A percentile compares a stretch with the other conserved stretches of the same genome.
These are phyloP conservation scores for Mortierella alpina DNA, from an alignment of 192 early-diverging fungal species.

Conservation along the genomic window DNA sequence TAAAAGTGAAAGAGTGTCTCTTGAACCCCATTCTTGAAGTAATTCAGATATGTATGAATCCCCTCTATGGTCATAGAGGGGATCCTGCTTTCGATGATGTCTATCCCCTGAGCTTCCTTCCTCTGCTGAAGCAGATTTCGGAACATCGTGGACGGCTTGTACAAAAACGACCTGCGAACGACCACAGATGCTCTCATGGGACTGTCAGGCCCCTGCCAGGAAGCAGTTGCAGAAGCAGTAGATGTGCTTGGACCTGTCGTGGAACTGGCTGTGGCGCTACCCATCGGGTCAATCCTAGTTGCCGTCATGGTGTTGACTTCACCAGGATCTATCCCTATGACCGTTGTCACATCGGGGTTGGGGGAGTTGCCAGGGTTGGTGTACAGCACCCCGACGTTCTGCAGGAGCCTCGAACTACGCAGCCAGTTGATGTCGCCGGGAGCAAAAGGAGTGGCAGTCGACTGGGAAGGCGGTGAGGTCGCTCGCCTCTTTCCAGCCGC, in stretches of 20 bases:
- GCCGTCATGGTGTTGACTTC: conserved; percentile 3
- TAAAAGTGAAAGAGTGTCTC: background rate
- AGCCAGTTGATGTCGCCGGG: background rate
- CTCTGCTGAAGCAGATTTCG: background rate
- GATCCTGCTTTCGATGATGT: background rate
- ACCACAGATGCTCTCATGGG: background rate
- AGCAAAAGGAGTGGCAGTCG: background rate
- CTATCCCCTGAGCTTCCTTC: background rate
- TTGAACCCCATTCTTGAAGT: background rate
- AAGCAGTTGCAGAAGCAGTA: no score
- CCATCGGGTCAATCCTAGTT: background rate
- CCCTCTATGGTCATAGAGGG: background rate
- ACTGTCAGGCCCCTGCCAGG: no score
- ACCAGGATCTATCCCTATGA: conserved; percentile 1
- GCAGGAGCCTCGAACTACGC: background rate
- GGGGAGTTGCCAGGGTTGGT: background rate
- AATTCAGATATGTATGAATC: background rate
- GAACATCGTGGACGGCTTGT: background rate
- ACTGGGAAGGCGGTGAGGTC: background rate
- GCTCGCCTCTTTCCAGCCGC: background rate
- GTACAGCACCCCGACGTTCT: background rate
- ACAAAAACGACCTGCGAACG: background rate
- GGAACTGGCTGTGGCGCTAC: background rate
- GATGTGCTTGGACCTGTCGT: no score
- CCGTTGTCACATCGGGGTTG: background rate